These are phyloP conservation scores for Clarireedia monteithiana DNA, from an alignment of 2,329 filamentous ascomycete species.

Conservation along the genomic window DNA sequence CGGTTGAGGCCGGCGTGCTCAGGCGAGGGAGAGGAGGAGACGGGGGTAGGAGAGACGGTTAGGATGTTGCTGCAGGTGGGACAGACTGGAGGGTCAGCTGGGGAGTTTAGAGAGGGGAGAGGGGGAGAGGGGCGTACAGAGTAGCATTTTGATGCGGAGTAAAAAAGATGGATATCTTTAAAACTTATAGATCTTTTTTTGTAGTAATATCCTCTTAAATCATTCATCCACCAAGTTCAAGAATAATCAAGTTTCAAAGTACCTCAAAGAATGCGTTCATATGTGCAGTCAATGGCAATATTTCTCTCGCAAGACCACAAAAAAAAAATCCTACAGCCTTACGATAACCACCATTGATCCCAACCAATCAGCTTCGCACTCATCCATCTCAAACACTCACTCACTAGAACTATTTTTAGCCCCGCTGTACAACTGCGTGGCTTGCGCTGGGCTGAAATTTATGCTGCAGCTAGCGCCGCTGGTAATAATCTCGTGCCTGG, in stretches of 20 bases:
- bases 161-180: not conserved
- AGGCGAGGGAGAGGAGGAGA: constrained; percentile 13
- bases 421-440: too few relatives aligned
- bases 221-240: not conserved
- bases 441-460: not conserved
- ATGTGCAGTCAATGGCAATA: too few relatives aligned
- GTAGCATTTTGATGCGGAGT: constrained; percentile 2
- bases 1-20: constrained; percentile 49
- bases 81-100: constrained; percentile 50
- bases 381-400: too few relatives aligned
- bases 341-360: too few relatives aligned
- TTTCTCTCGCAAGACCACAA: too few relatives aligned
- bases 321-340: too few relatives aligned
- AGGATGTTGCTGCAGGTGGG: constrained; percentile 79
- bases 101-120: too few relatives aligned
- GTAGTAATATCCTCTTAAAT: too few relatives aligned
- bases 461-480: not conserved
- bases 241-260: not conserved
- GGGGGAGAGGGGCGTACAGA: not conserved
- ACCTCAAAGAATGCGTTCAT: not conserved
- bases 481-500: too few relatives aligned
- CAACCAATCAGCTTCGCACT: too few relatives aligned
- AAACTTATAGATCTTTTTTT: too few relatives aligned
- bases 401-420: too few relatives aligned
- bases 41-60: constrained; percentile 47